These are phyloP conservation scores for Lathyrus tuberosus DNA, from an alignment of 306 rosid species.

Conservation along the genomic window DNA sequence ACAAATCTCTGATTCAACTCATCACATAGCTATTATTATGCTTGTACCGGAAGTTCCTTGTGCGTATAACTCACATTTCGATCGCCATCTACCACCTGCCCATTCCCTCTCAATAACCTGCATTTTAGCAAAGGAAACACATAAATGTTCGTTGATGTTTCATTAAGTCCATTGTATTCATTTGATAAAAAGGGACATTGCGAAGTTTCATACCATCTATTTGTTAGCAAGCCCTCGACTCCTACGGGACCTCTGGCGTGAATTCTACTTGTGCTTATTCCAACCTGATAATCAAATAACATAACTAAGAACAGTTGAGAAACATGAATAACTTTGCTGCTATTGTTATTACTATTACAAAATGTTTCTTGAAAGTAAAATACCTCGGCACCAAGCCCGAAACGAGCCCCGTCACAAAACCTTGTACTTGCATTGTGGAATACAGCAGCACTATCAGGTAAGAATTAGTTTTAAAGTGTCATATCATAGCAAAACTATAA, in stretches of 20 bases:
- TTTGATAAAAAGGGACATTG: background rate
- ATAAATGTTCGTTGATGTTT: background rate
- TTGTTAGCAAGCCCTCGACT: conserved; percentile 86
- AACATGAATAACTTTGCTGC: conserved; percentile 5
- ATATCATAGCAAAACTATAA: no score
- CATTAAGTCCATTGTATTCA: background rate
- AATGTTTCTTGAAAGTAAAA: conserved; percentile 2
- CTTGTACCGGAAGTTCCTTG: conserved; percentile 50
- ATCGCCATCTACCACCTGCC: conserved; percentile 76
- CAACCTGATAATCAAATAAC: conserved; percentile 62
- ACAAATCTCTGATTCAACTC: conserved; percentile 22
- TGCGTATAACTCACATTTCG: conserved; percentile 60
- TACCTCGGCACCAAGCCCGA: conserved; percentile 90
- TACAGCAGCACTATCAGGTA: conserved; percentile 72
- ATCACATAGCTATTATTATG: conserved; percentile 31
- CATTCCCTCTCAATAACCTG: conserved; percentile 87
- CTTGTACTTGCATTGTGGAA: conserved; percentile 86
- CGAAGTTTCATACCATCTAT: conserved; percentile 68
- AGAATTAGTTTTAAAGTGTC: background rate
- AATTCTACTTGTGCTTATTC: conserved; percentile 74
- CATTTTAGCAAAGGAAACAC: conserved; percentile 30
- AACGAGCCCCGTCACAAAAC: conserved; percentile 80
- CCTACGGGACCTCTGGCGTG: conserved; percentile 98
- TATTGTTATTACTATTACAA: background rate
- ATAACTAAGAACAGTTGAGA: conserved; percentile 25